phyloP scores from a whole-genome alignment of 2,329 filamentous ascomycete species.

The Juglanconis sp. region DNA sequence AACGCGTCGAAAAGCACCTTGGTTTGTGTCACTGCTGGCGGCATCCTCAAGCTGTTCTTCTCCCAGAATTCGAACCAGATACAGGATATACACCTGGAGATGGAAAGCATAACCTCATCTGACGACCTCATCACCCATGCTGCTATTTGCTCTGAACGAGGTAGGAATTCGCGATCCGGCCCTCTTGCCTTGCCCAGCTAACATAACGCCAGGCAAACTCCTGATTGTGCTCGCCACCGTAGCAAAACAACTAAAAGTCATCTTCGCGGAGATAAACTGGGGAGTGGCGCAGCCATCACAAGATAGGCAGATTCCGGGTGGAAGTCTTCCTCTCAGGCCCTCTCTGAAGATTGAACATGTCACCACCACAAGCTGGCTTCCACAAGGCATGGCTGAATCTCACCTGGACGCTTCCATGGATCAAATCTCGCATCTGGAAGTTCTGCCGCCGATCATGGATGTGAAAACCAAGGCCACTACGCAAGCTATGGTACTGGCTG shows the following conservation, averaged over 20 bases:
- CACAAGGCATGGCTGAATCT: constrained; percentile 41
- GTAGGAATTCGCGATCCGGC: constrained; percentile 39
- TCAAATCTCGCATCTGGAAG: constrained; percentile 70
- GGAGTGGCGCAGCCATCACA: constrained; percentile 52
- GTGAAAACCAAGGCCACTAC: constrained; percentile 51
- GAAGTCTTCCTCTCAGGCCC: constrained; percentile 46
- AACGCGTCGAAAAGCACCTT: constrained; percentile 69
- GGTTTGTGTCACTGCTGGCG: constrained; percentile 72
- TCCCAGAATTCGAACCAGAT: constrained; percentile 70
- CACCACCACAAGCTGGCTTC: constrained; percentile 56
- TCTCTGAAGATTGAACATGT: constrained; percentile 53
- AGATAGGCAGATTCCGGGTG: constrained; percentile 51
- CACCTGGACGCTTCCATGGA: constrained; percentile 50
- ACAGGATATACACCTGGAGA: constrained; percentile 68
- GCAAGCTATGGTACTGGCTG: constrained; percentile 65
- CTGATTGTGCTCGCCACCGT: constrained; percentile 66
- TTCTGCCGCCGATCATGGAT: constrained; percentile 66
- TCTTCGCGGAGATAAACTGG: constrained; percentile 75
- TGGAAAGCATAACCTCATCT: constrained; percentile 69
- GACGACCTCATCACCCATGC: constrained; percentile 80
- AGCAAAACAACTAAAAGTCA: constrained; percentile 69
- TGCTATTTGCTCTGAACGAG: constrained; percentile 69
- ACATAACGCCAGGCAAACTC: constrained; percentile 45
- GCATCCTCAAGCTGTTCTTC: constrained; percentile 72
- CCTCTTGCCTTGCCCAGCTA: constrained; percentile 14